A percentile compares a stretch with the other conserved stretches of the same genome.
Conservation (phyloP, 163 green algal species). For the Trebouxia gelatinosa region DNA sequence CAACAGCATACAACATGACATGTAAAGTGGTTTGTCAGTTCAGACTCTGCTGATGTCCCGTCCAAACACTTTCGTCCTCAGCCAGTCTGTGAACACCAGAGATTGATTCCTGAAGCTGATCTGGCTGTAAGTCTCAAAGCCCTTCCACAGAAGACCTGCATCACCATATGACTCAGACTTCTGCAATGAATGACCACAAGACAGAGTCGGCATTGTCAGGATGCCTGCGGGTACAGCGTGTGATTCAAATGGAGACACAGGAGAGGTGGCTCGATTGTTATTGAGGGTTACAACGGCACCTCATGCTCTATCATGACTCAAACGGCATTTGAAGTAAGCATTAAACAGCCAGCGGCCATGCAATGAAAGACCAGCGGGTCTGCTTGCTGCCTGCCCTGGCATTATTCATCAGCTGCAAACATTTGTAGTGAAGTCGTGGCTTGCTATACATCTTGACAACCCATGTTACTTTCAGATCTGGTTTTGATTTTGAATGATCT, state of each 20-base stretch:
- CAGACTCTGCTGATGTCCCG: constrained; percentile 62
- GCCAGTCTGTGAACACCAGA: constrained; percentile 74
- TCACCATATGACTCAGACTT: neutral
- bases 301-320: neutral
- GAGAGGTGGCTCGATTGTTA: neutral
- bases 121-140: constrained; percentile 83
- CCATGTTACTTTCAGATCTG: no score
- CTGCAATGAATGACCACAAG: neutral
- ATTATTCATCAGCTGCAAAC: no score
- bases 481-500: neutral
- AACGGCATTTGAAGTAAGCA: neutral
- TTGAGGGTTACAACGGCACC: neutral
- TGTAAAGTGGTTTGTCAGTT: neutral
- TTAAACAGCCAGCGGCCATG: neutral
- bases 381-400: no score
- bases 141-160: constrained; percentile 71
- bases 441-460: no score
- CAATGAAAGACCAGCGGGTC: no score
- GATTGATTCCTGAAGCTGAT: constrained; percentile 71
- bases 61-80: constrained; percentile 71
- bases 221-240: no score
- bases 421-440: no score
- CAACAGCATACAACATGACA: no score
- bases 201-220: neutral
- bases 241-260: no score